A percentile compares a stretch with the other conserved stretches of the same genome.
Evolutionary conservation across 345 rosid species (phyloP).

Genomic region (Eucalyptus microcorys): DNA sequence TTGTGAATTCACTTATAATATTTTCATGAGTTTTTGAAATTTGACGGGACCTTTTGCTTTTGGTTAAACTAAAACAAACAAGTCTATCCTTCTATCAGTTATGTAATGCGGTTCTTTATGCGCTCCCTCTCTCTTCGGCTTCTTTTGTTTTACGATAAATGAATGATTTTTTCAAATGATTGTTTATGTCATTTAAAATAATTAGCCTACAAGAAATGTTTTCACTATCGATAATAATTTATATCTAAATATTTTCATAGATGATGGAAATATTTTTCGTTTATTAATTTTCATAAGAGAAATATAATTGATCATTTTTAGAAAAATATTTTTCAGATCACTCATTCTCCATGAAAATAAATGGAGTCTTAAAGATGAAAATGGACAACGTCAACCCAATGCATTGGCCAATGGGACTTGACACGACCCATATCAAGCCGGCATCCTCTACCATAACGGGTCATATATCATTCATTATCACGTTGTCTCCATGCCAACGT

Average conservation of each 20-base stretch:
- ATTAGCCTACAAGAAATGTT: rapidly evolving
- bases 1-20: not conserved
- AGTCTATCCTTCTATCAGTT: not conserved
- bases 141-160: too few species aligned
- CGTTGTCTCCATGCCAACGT: rapidly evolving
- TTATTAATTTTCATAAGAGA: too few species aligned
- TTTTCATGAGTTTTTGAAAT: not conserved
- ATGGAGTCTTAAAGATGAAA: not conserved
- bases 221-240: too few species aligned
- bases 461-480: not conserved
- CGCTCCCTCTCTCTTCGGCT: not conserved
- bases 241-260: rapidly evolving
- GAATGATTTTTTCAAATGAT: too few species aligned
- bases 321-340: too few species aligned
- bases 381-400: not conserved
- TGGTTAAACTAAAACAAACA: not conserved
- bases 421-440: rapidly evolving
- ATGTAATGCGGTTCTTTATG: not conserved
- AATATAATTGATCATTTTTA: too few species aligned
- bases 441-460: not conserved
- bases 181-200: too few species aligned
- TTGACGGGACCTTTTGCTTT: not conserved
- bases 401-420: rapidly evolving
- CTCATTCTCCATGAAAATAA: too few species aligned
- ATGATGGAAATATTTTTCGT: too few species aligned